phyloP scores from a whole-genome alignment of 2,329 filamentous ascomycete species.

The Fusarium citri region DNA sequence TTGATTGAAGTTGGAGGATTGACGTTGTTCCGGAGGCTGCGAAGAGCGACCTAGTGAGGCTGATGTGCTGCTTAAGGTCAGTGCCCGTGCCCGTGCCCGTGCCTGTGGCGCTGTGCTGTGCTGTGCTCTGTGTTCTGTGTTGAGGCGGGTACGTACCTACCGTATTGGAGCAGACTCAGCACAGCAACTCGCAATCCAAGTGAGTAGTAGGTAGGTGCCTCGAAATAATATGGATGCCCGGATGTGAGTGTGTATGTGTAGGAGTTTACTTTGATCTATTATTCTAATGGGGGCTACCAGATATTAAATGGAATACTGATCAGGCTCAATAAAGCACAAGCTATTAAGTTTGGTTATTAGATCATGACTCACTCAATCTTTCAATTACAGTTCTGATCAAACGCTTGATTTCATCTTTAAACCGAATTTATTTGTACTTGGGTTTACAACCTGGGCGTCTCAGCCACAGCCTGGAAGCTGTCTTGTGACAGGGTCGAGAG shows the following conservation, averaged over 20 bases:
- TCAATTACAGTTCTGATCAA: neutral
- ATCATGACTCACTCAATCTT: neutral
- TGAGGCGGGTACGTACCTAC: neutral
- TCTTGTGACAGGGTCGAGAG: neutral
- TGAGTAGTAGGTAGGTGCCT: too few relatives aligned
- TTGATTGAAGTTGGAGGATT: conserved; percentile 20
- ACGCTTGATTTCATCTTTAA: neutral
- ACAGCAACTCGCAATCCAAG: neutral
- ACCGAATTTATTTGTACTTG: neutral
- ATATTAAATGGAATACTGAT: neutral
- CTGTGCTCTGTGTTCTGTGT: conserved; percentile 9
- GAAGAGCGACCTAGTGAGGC: conserved; percentile 29
- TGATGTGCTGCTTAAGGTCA: conserved; percentile 26
- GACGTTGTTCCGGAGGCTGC: conserved; percentile 41
- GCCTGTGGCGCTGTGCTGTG: conserved; percentile 30
- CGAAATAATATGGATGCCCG: too few relatives aligned
- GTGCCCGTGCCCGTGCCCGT: neutral
- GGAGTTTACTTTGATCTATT: neutral
- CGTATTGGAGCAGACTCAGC: neutral
- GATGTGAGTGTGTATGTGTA: neutral
- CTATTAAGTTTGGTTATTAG: neutral
- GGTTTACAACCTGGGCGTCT: neutral
- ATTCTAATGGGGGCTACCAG: neutral
- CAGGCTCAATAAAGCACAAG: neutral
- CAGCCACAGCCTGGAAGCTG: neutral